Base-by-base conservation (phyloP, 257 asterid genomes). In the Vinca minor region DNA sequence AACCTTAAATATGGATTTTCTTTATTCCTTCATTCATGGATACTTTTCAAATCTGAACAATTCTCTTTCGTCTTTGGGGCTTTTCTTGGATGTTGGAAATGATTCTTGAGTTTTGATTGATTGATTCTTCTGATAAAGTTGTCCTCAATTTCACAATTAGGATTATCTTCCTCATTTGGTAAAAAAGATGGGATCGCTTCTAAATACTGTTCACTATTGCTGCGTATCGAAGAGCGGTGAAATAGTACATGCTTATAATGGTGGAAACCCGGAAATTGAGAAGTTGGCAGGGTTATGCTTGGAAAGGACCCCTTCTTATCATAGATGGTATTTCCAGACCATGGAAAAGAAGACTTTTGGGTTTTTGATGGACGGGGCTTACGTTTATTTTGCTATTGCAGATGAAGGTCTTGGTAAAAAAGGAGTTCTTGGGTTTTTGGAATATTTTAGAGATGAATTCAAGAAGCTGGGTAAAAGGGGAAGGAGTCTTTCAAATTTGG, bases 241-340 rank as follows among this genome's bases (percentile, higher is more conserved):
- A 60, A 50, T 76, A 42, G 25, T 84, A 17, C 79, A 83, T 73
- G 74, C 73, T 41, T 83, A 84, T 63, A 78, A 59, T 32, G 76
- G 69, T 59, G 87, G 83, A 25, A 77, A 66, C 67, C 77, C 74
- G 0, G 94, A 83, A 70, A 71, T 75, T 23, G 94, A 85, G 72
- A 70, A 66, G 25, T 63, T 83, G 74, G 94, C 94, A 32, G 76
- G 75, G 38, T 53, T 76, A 66, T 89, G 96, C 77, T 65, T 89
- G 79, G 89, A 86, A 78, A 64, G 23, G 65, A 74, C 82, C 60
- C 96, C 96, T 44, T 83, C 89, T 47, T 79, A 71, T 65, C 96
- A 87, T 73, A 74, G 67, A 50, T 89, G 87, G 91, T 89, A 89
- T 77, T 78, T 81, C 48, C 83, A 89, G 39, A 87, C 94, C 4